phyloP scores from a whole-genome alignment of 1,284 basidiomycete species.

The Sphagnurus paluster region DNA sequence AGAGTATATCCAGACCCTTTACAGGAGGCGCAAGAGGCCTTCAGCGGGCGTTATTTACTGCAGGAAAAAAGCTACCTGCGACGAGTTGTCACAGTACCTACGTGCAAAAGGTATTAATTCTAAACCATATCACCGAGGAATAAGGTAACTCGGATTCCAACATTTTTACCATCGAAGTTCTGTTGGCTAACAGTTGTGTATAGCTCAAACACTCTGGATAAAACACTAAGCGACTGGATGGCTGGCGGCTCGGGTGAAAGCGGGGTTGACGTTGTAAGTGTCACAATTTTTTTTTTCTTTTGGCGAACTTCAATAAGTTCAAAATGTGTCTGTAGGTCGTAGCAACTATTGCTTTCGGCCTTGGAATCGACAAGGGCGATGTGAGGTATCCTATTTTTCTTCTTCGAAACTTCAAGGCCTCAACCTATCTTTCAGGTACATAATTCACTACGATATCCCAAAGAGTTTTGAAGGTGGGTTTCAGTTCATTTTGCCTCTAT shows the following conservation, averaged over 20 bases:
- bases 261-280: slow-evolving; percentile 60
- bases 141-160: slow-evolving; percentile 46
- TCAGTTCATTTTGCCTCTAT: slow-evolving; percentile 5
- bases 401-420: slow-evolving; percentile 6
- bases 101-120: slow-evolving; percentile 66
- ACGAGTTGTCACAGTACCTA: slow-evolving; percentile 65
- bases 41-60: slow-evolving; percentile 86
- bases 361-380: slow-evolving; percentile 86
- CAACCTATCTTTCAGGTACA: slow-evolving; percentile 46
- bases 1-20: slow-evolving; percentile 63
- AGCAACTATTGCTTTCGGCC: slow-evolving; percentile 79
- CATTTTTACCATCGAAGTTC: not conserved
- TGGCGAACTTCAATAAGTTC: not conserved
- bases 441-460: slow-evolving; percentile 79
- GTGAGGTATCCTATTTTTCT: slow-evolving; percentile 50
- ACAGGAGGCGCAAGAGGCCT: slow-evolving; percentile 54
- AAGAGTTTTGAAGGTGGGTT: slow-evolving; percentile 78
- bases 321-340: slow-evolving; percentile 42
- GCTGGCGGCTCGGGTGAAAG: slow-evolving; percentile 47
- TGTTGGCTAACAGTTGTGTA: not conserved
- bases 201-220: slow-evolving; percentile 53
- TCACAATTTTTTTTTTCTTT: not conserved
- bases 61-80: slow-evolving; percentile 63
- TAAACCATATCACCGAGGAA: slow-evolving; percentile 74
- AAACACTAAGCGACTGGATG: slow-evolving; percentile 67